A percentile compares a stretch with the other conserved stretches of the same genome.
Conservation (phyloP, 306 rosid species). For the Dalbergia cultrata region DNA sequence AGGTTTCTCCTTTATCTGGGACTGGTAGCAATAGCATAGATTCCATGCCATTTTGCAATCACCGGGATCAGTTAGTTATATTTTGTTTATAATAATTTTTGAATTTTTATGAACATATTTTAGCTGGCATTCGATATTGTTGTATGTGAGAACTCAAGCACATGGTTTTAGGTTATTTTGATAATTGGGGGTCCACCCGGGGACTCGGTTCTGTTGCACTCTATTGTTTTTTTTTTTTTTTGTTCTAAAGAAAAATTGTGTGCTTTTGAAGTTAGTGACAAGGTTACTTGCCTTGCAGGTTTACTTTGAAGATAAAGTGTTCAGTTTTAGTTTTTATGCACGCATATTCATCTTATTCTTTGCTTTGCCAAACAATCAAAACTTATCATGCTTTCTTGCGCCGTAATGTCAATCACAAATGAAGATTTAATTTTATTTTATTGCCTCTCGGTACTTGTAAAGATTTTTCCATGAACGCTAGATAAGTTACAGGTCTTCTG, state of each 20-base stretch:
- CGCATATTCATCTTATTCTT: slow-evolving; percentile 52
- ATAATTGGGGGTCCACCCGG: slow-evolving; percentile 45
- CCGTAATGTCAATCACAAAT: slow-evolving; percentile 28
- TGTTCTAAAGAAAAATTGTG: slow-evolving; percentile 21
- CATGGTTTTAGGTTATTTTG: slow-evolving; percentile 45
- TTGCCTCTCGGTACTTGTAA: slow-evolving; percentile 35
- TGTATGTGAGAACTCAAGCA: slow-evolving; percentile 20
- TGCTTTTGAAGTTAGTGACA: slow-evolving; percentile 57
- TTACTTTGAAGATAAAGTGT: slow-evolving; percentile 45
- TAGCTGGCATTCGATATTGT: slow-evolving; percentile 36
- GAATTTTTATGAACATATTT: neutral
- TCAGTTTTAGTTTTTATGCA: slow-evolving; percentile 33
- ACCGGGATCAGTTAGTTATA: neutral
- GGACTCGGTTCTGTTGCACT: slow-evolving; percentile 28
- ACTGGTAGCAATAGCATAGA: slow-evolving; percentile 22
- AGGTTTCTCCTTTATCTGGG: slow-evolving; percentile 15
- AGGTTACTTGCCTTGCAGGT: slow-evolving; percentile 60
- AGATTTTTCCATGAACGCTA: slow-evolving; percentile 29
- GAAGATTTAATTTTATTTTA: neutral
- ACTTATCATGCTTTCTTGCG: slow-evolving; percentile 27
- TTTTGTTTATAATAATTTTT: slow-evolving; percentile 1
- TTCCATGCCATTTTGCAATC: slow-evolving; percentile 41
- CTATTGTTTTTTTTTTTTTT: slow-evolving; percentile 10
- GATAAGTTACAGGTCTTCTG: slow-evolving; percentile 37
- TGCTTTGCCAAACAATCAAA: slow-evolving; percentile 44